phyloP scores from a whole-genome alignment of 768 basidiomycete genomes.

The Sutorius australiensis region DNA sequence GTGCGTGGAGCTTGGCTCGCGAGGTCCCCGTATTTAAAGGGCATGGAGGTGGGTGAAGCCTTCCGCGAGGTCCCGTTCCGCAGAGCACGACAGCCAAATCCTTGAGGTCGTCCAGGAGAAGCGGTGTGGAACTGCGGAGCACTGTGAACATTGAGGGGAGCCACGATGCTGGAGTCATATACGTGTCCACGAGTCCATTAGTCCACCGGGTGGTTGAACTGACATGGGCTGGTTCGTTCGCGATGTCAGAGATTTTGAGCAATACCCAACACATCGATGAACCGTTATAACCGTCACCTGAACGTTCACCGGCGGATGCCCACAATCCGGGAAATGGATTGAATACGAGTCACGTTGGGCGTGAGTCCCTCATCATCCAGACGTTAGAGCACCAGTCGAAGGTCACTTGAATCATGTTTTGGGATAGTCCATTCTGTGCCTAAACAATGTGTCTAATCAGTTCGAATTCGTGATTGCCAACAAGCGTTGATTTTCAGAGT shows the following conservation, averaged over 20 bases:
- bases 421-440: not conserved
- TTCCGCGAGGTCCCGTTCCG: constrained; percentile 18
- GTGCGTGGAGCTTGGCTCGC: constrained; percentile 12
- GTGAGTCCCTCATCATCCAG: not conserved
- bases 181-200: not conserved
- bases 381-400: not conserved
- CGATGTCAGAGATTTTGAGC: not conserved
- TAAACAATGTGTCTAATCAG: not conserved
- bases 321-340: not conserved
- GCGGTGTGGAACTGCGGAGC: constrained; percentile 22
- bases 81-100: constrained; percentile 18
- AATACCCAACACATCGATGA: not conserved
- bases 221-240: constrained; percentile 5
- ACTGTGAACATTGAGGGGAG: constrained; percentile 6
- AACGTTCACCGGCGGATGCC: not conserved
- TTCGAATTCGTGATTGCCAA: not conserved
- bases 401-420: not conserved
- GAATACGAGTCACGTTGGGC: not conserved
- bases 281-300: not conserved
- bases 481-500: not conserved
- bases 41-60: constrained; percentile 15
- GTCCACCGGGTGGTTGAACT: constrained; percentile 1
- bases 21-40: constrained; percentile 26
- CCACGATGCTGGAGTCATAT: constrained; percentile 13
- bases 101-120: constrained; percentile 20